Evolutionary conservation across 2,329 filamentous ascomycete species (phyloP).

Genomic region (Rutstroemia sp.): DNA sequence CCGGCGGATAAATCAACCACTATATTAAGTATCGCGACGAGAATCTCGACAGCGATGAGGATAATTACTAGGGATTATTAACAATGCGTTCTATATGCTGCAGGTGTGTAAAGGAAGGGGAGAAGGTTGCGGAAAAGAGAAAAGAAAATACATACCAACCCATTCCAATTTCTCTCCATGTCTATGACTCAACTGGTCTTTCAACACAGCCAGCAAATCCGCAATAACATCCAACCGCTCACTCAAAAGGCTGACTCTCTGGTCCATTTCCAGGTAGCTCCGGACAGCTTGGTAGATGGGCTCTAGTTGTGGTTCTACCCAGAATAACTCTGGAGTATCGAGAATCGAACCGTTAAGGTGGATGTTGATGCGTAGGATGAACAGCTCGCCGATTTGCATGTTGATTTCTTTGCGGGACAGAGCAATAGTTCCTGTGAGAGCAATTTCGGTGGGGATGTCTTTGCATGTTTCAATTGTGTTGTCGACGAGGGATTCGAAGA

Average conservation of each 20-base stretch:
- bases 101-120: background rate
- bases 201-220: slow-evolving; percentile 84
- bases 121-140: background rate
- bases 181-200: slow-evolving; percentile 90
- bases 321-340: slow-evolving; percentile 95
- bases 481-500: slow-evolving; percentile 92
- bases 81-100: background rate
- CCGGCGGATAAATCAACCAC: slow-evolving; percentile 84
- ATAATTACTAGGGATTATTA: slow-evolving; percentile 63
- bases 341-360: slow-evolving; percentile 95
- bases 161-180: slow-evolving; percentile 85
- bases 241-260: slow-evolving; percentile 80
- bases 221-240: slow-evolving; percentile 90
- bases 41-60: slow-evolving; percentile 89
- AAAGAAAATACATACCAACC: slow-evolving; percentile 60
- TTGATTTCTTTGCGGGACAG: slow-evolving; percentile 88
- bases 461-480: slow-evolving; percentile 91
- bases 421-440: slow-evolving; percentile 83
- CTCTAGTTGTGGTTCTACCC: slow-evolving; percentile 94
- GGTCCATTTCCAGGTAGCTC: slow-evolving; percentile 97
- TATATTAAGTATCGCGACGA: slow-evolving; percentile 90
- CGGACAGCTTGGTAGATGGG: slow-evolving; percentile 93
- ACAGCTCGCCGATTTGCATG: slow-evolving; percentile 98
- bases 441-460: slow-evolving; percentile 87
- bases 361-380: slow-evolving; percentile 96